Base-by-base conservation (phyloP, 352 stramenopile species). In the Phytophthora hybrid region DNA sequence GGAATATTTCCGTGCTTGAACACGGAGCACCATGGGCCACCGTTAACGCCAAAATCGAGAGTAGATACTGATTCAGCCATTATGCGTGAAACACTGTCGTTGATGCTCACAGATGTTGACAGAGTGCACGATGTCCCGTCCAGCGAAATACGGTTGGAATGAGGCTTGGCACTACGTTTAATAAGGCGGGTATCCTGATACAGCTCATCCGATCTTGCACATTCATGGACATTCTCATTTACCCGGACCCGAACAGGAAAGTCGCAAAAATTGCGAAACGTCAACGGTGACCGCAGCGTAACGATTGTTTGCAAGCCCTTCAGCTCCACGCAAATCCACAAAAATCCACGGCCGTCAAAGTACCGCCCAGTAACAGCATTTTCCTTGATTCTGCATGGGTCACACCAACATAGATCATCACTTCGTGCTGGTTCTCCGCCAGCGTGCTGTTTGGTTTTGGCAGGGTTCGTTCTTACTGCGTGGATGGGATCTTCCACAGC, bases 261-360 rank as follows among this genome's bases (percentile, higher is more conserved):
- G 19, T 80, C 58, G 31, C 76, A 85, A 34, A 83, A 74, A 64
- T 91, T 92, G 37, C 58, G 69, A 44, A 91, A 68, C 19, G 73
- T 69, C 29, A 92, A 37, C 21, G 82, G 78, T 2, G 81, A 75
- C 11, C 84, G 82, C 57, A 96, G 73, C 32, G 74, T 87, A 10
- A 96, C 87, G 0, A 80, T 59, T 14, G 82, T 93, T 57, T 89
- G 72, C 8, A 91, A 79, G 18, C 84, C 83, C 23, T 64, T 73
- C n/a, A 90, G 65, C 54, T 90, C 78, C 7, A 94, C 83, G 26
- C 76, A 78, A 46, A 94, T 52, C 89, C 89, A 96, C 44, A 94
- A 64, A 64, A 93, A 93, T 5, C 89, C 89, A 18, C 66, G 59
- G 10, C 66, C 67, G 11, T 47, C 37, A 59, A 92, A 89, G 44